Evolutionary conservation across 495 filamentous ascomycete species (phyloP), one percentile per base, ranked within the genome.

Genomic region (Polyplosphaeria fusca): DNA sequence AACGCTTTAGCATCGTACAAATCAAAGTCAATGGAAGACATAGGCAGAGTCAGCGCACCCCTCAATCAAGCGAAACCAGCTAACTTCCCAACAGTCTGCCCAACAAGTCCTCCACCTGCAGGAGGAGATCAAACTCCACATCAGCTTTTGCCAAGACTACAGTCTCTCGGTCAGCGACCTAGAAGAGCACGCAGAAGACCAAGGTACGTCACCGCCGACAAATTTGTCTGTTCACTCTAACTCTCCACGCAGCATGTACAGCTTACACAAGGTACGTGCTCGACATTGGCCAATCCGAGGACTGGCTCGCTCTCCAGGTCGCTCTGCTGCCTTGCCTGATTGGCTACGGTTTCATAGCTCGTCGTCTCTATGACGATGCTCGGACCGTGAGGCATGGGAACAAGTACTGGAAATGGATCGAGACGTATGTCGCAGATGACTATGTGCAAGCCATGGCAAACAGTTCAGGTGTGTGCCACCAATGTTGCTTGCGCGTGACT

Each of bases 381-480:
- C 67, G 73, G 16, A 80, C 82, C 2, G 79, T 81, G 47, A 68
- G 70, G 42, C 76, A 85, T 41, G 84, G 80, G 1, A 95, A 94
- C 68, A 73, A 72, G n/a, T 96, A 91, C 73, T 91, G 85, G 84
- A 79, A 85, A 46, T 96, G 91, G 91, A 87, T 96, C 42, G 72
- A 89, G 68, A 92, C 86, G 57, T 95, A 95, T 70, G 81, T 86
- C 12, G 84, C 82, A 4, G 83, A 87, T 14, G 87, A 93, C 67
- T 95, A 91, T 60, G 68, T 73, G 3, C 74, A 84, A 42, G 86
- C 88, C 7, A 84, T 92, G 32, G 74, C 71, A 52, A 73, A 80
- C 2, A 87, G 87, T 39, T 82, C 77, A 46, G 83, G 89, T 88
- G 35, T 53, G 9, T 18, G 46, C 23, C 25, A 39, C 7, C 0